Evolutionary conservation across 2,329 filamentous ascomycete genomes (phyloP), one percentile per base, ranked within the genome.

Genomic region (Teratosphaeria destructans): DNA sequence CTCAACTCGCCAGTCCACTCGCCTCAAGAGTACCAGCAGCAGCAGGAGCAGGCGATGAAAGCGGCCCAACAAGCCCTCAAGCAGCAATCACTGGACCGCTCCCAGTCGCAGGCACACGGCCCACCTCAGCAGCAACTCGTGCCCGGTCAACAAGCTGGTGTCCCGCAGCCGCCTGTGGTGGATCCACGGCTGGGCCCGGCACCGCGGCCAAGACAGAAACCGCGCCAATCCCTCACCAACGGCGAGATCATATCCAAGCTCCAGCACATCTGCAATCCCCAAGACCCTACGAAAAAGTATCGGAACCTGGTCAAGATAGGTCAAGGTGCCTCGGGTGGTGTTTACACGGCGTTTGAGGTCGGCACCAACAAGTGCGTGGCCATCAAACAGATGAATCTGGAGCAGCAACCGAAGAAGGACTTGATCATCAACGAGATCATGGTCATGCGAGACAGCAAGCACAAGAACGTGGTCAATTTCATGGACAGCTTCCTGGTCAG

Each of bases 381-480:
- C 52, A 97, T 99, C 76, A 99, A 99, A 79, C 94, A 99, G 79
- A 99, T 99, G 94, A 97, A 97, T 66, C 78, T 99, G 59, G 94
- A 97, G 74, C 89, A 97, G 75, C 94, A 99, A 70, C 94, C 94
- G 2, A 97, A 97, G 82, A 99, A 99, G 75, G 94, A 99, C 68
- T 79, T 97, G 55, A 99, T 99, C 70, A 96, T 99, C 76, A 99
- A 99, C 74, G 94, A 99, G 73, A 99, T 99, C 66, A 77, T 99
- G 60, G 94, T 99, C 60, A 99, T 99, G 94, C 96, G 95, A 78
- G 94, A 97, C 70, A 96, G 92, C 79, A 94, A 90, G 60, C 94
- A 99, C 73, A 93, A 91, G 69, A 97, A 97, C 73, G 95, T 99
- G 75, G 94, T 99, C 76, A 99, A 99, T 75, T 99, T 97, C 75